A percentile compares a stretch with the other conserved stretches of the same genome.
phyloP scores from a whole-genome alignment of 768 basidiomycete species.

The Xerocomellus dryophilus region DNA sequence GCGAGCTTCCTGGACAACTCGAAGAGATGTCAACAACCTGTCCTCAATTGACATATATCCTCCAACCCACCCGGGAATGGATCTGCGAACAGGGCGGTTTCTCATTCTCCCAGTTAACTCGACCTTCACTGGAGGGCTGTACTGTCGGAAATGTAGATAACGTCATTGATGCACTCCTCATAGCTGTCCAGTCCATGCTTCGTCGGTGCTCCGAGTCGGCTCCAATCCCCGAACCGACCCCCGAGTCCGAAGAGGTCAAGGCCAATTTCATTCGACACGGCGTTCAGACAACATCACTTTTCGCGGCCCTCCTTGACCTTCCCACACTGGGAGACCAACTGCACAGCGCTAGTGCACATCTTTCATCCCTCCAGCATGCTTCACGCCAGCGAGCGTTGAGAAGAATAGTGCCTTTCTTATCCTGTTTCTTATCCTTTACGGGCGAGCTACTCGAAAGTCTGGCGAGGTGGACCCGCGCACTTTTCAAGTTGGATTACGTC shows the following conservation, averaged over 20 bases:
- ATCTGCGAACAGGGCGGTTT: slow-evolving; percentile 28
- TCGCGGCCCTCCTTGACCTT: slow-evolving; percentile 50
- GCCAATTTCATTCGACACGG: slow-evolving; percentile 55
- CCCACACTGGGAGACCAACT: slow-evolving; percentile 42
- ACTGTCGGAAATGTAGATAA: slow-evolving; percentile 29
- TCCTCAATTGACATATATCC: slow-evolving; percentile 28
- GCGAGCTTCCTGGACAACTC: slow-evolving; percentile 23
- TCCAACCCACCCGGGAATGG: slow-evolving; percentile 30
- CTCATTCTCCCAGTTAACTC: slow-evolving; percentile 13
- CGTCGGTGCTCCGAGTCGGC: slow-evolving; percentile 34
- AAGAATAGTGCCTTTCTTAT: slow-evolving; percentile 72
- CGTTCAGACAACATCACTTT: slow-evolving; percentile 40
- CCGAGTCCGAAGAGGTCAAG: slow-evolving; percentile 29
- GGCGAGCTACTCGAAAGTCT: slow-evolving; percentile 55
- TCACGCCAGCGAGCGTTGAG: slow-evolving; percentile 37
- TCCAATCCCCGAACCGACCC: neutral
- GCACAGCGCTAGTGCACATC: slow-evolving; percentile 34
- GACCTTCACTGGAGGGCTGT: neutral
- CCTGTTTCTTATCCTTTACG: slow-evolving; percentile 56
- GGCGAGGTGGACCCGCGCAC: slow-evolving; percentile 63
- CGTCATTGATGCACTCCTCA: slow-evolving; percentile 61
- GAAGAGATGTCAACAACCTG: slow-evolving; percentile 29
- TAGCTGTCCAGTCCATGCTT: slow-evolving; percentile 62
- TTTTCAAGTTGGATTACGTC: slow-evolving; percentile 83
- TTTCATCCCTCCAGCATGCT: slow-evolving; percentile 36